phyloP scores from a whole-genome alignment of 139 green algal species.

The Chlamydomonas eustigma region DNA sequence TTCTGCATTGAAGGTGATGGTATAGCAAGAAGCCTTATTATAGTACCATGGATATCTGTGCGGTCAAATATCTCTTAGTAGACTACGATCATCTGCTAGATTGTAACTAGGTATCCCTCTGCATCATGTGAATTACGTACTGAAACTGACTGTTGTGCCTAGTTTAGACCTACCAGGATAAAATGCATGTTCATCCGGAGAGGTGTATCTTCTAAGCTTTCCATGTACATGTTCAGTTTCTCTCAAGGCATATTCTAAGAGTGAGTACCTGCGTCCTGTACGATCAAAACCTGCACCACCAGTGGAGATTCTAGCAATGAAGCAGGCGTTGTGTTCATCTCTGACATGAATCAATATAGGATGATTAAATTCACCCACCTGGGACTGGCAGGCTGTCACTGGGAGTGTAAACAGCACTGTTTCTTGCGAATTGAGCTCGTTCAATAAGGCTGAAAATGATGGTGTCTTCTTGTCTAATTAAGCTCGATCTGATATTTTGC shows the following conservation, averaged over 20 bases:
- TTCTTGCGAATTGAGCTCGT: conserved; percentile 84
- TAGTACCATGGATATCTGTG: too few species aligned
- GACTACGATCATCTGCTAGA: too few species aligned
- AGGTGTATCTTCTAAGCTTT: conserved; percentile 88
- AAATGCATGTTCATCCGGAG: conserved; percentile 92
- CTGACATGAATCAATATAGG: background rate
- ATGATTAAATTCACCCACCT: conserved; percentile 27
- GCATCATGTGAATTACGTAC: too few species aligned
- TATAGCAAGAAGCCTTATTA: too few species aligned
- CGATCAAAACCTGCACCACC: conserved; percentile 32
- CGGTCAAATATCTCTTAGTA: too few species aligned
- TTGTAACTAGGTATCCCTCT: too few species aligned
- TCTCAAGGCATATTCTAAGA: conserved; percentile 91
- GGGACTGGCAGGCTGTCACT: conserved; percentile 65
- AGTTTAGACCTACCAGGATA: too few species aligned
- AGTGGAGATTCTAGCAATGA: background rate
- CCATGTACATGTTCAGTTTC: conserved; percentile 92
- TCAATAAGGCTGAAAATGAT: conserved; percentile 99
- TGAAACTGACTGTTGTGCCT: too few species aligned
- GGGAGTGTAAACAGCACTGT: conserved; percentile 76
- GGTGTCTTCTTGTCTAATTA: conserved; percentile 73
- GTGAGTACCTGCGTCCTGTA: conserved; percentile 59
- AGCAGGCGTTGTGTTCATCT: background rate
- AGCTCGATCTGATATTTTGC: background rate
- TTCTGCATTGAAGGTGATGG: background rate